Evolutionary conservation across 768 basidiomycete species (phyloP), one percentile per base, ranked within the genome.

Genomic region (Rhodosporidiobolus odoratus): DNA sequence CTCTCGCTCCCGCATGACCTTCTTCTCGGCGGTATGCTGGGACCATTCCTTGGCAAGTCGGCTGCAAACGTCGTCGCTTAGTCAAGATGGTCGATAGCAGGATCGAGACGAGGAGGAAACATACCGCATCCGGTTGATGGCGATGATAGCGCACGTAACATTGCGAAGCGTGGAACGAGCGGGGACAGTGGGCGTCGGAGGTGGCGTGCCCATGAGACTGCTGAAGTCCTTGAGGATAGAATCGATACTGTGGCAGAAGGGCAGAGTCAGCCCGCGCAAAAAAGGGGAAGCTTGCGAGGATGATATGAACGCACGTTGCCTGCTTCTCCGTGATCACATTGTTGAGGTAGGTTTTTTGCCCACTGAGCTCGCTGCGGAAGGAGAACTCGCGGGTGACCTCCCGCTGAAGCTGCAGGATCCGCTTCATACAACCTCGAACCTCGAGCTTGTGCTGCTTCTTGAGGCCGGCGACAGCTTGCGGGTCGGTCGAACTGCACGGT

Each of bases 381-480:
- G 84, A 83, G 16, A 87, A 85, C 81, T 99, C 96, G 34, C 95
- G 85, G 4, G 86, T 89, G 79, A 88, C 94, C 78, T 91, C 92
- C 64, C 89, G 89, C 79, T 98, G 95, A 75, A 98, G 83, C 80
- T 96, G 97, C 50, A 84, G 85, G 68, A 96, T 92, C 79, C 96
- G 92, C 13, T 91, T 86, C 58, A 98, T 87, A 27, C 97, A 82
- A 15, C 92, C 91, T 77, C 92, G 93, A 82, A 89, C 89, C 78
- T 97, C 92, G 71, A 86, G 85, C 72, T 89, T 90, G 78, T 92
- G 91, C 78, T 86, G 87, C 4, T 81, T 75, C 73, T 65, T 47
- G 32, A 73, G 53, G 34, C 62, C 63, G 32, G 37, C 56, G 12
- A 68, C 23, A 1, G 65, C 50, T 15, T 48, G 32, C 37, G 58